Percentiles rank a stretch among this genome's conserved stretches.
phyloP scores from a whole-genome alignment of 345 rosid genomes.

The Gossypium bickii region DNA sequence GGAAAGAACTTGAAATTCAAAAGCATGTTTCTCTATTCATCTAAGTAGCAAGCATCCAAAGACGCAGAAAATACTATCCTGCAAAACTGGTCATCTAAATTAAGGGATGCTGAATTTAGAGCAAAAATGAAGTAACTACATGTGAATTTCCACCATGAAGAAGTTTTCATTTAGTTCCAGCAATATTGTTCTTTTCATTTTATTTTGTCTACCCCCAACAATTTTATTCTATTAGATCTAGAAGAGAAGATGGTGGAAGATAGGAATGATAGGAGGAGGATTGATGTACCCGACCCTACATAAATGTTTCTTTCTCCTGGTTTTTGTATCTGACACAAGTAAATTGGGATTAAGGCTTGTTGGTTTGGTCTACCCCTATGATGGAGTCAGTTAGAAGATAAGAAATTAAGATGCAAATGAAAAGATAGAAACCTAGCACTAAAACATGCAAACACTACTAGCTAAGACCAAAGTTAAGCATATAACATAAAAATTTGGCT shows the following conservation, averaged over 20 bases:
- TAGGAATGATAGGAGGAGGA: background rate
- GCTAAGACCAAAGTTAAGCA: background rate
- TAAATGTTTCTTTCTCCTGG: background rate
- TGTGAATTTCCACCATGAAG: background rate
- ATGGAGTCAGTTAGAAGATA: background rate
- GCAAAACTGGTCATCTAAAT: background rate
- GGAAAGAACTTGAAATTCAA: background rate
- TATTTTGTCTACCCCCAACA: background rate
- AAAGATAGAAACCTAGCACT: background rate
- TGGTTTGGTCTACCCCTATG: background rate
- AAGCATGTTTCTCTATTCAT: background rate
- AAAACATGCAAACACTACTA: background rate
- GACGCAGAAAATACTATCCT: background rate
- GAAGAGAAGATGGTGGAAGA: background rate
- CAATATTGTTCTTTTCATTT: background rate
- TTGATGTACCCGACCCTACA: background rate
- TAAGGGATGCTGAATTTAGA: background rate
- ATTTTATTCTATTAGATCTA: background rate
- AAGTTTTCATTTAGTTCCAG: background rate
- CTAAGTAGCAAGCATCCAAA: background rate
- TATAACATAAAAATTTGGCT: background rate
- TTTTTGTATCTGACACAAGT: background rate
- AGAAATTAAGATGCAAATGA: background rate
- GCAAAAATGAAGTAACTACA: background rate
- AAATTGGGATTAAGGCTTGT: background rate